These are phyloP conservation scores for Mucor mucedo DNA, from an alignment of 371 early-diverging fungal species.

Conservation along the genomic window DNA sequence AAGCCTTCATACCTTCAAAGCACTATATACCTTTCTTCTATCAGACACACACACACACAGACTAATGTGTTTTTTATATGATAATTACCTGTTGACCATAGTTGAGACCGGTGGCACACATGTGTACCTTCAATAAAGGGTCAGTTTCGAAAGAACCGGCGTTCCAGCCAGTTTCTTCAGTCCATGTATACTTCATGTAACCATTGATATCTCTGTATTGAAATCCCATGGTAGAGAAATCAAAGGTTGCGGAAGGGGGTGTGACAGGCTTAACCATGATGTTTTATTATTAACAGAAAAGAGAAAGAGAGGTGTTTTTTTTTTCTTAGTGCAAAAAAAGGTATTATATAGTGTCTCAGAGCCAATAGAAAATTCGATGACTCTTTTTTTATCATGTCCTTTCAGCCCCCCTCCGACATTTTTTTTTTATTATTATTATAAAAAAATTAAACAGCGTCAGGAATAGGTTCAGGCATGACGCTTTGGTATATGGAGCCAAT, in stretches of 20 bases:
- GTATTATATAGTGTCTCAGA: not conserved
- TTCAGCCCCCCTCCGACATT: too few species aligned
- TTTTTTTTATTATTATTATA: not conserved
- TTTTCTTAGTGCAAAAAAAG: not conserved
- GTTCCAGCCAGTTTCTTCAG: constrained; percentile 67
- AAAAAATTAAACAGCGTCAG: not conserved
- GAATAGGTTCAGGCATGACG: constrained; percentile 32
- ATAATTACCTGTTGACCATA: constrained; percentile 73
- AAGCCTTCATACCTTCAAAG: constrained; percentile 88
- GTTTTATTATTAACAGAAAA: constrained; percentile 1
- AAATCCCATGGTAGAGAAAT: constrained; percentile 77
- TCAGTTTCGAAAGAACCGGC: constrained; percentile 61
- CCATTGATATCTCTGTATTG: constrained; percentile 69
- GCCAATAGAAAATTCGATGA: constrained; percentile 16
- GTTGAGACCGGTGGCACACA: constrained; percentile 68
- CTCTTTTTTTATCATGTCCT: constrained; percentile 15
- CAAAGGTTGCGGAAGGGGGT: constrained; percentile 52
- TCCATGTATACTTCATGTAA: constrained; percentile 68
- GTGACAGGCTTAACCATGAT: constrained; percentile 28
- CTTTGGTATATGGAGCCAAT: constrained; percentile 74
- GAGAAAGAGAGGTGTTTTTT: constrained; percentile 1
- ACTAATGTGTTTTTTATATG: not conserved
- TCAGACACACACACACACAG: not conserved
- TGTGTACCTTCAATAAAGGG: constrained; percentile 52
- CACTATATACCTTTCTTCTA: constrained; percentile 37